phyloP scores from a whole-genome alignment of 208 protist genomes.

The Balamuthia mandrillaris region DNA sequence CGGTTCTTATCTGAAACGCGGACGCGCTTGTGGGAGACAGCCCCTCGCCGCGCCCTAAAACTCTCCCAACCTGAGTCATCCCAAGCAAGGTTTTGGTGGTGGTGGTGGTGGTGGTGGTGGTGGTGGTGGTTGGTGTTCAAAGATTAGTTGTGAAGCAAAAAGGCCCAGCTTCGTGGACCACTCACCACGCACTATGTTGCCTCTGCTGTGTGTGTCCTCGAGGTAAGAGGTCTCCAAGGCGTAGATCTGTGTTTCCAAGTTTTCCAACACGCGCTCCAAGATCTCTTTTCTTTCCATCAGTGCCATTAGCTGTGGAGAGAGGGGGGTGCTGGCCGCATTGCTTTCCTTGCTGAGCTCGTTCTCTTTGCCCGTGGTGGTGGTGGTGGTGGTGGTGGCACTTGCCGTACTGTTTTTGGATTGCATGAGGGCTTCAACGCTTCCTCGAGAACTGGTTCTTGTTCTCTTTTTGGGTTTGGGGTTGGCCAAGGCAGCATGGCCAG shows the following conservation, averaged over 20 bases:
- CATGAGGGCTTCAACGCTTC: no score
- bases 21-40: not conserved
- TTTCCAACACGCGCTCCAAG: not conserved
- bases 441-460: no score
- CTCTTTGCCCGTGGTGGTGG: no score
- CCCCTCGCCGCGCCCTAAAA: not conserved
- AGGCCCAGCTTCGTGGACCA: no score
- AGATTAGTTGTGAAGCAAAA: no score
- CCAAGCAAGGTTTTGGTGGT: not conserved
- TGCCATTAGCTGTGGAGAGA: not conserved
- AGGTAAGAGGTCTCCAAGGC: conserved; percentile 19
- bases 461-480: no score
- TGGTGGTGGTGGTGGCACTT: no score
- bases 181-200: conserved; percentile 3
- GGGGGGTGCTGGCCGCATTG: no score
- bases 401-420: no score
- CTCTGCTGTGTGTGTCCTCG: not conserved
- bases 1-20: conserved; percentile 10
- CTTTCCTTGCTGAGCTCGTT: no score
- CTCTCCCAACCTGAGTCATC: not conserved
- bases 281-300: conserved; percentile 11
- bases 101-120: not conserved
- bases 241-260: conserved; percentile 10
- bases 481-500: no score
- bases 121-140: no score